phyloP scores from a whole-genome alignment of 805 yeast genomes.

The Candida pseudofarinosa region DNA sequence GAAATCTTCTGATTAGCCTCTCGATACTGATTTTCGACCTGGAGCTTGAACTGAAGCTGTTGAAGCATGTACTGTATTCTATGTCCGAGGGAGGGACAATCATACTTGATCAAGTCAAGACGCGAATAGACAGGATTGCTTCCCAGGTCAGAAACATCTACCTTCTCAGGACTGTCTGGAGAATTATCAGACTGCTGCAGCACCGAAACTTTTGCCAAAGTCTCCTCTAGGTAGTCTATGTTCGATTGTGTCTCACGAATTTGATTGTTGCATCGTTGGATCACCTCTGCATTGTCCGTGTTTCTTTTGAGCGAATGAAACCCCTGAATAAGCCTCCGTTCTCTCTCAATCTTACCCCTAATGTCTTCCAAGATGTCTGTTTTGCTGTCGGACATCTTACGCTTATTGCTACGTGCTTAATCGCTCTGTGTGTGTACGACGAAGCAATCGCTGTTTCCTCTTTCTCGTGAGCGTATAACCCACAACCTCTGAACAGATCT shows the following conservation, averaged over 20 bases:
- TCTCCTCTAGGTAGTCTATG: constrained; percentile 80
- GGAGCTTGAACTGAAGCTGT: constrained; percentile 87
- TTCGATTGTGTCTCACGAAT: constrained; percentile 90
- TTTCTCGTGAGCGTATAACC: too few species aligned
- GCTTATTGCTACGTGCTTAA: background rate
- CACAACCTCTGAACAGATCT: too few species aligned
- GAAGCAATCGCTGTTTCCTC: background rate
- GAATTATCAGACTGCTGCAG: constrained; percentile 6
- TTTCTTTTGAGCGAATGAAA: constrained; percentile 75
- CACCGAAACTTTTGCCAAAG: constrained; percentile 55
- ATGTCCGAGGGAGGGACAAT: constrained; percentile 92
- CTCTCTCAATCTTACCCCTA: constrained; percentile 80
- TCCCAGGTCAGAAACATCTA: constrained; percentile 6
- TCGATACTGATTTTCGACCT: constrained; percentile 89
- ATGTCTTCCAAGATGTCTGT: constrained; percentile 57
- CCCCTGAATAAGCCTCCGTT: constrained; percentile 81
- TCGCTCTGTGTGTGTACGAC: background rate
- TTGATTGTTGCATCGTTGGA: constrained; percentile 84
- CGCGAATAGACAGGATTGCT: constrained; percentile 53
- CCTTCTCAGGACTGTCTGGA: constrained; percentile 9
- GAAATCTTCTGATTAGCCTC: constrained; percentile 89
- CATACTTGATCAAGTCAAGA: constrained; percentile 82
- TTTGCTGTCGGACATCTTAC: constrained; percentile 3
- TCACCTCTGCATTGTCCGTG: constrained; percentile 76
- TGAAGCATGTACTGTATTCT: constrained; percentile 94